Base-by-base conservation (phyloP, 2,329 filamentous ascomycete species). In the Aspergillus tubingensis region DNA sequence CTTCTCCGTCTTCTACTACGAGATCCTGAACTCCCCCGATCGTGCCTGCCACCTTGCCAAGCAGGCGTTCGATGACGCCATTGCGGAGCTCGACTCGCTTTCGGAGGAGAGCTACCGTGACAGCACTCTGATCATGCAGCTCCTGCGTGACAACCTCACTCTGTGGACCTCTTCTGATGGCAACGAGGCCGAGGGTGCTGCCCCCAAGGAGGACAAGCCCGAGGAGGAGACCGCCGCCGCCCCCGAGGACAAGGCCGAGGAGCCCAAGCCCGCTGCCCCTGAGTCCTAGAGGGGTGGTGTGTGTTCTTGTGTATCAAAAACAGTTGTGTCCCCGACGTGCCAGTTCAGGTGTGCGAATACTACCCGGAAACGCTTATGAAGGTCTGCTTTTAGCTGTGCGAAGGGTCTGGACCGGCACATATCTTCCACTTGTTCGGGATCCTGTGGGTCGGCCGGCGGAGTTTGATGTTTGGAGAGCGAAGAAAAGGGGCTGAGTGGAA, bases 1-100 rank as follows among this genome's bases (percentile, higher is more conserved):
- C 90, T 97, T 98, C 88, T 97, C 93, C 67, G 94, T 97, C 75
- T 97, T 97, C 86, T 96, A 96, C 88, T 96, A 97, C 82, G 95
- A 97, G 87, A 97, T 97, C 79, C 85, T 97, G 77, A 98, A 97
- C 89, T 96, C 93, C 38, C 94, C 93, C 75, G 93, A 97, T 82
- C 92, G 91, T 77, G 94, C 94, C 76, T 98, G 94, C 88, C 94
- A 98, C 79, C 88, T 98, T 70, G 94, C 94, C 81, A 98, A 98
- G 88, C 94, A 98, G 85, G 94, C 95, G 54, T 98, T 98, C 76
- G 94, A 98, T 79, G 94, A 97, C 80, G 94, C 94, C 75, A 97
- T 98, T 79, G 94, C 94, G 76, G 93, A 98, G 88, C 92, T 98
- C 72, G 94, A 98, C 85, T 96, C 92, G 54, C 86, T 98, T 68